A percentile compares a stretch with the other conserved stretches of the same genome.
phyloP scores from a whole-genome alignment of 176 grass and related monocot species.

The Oryza glumipatula region DNA sequence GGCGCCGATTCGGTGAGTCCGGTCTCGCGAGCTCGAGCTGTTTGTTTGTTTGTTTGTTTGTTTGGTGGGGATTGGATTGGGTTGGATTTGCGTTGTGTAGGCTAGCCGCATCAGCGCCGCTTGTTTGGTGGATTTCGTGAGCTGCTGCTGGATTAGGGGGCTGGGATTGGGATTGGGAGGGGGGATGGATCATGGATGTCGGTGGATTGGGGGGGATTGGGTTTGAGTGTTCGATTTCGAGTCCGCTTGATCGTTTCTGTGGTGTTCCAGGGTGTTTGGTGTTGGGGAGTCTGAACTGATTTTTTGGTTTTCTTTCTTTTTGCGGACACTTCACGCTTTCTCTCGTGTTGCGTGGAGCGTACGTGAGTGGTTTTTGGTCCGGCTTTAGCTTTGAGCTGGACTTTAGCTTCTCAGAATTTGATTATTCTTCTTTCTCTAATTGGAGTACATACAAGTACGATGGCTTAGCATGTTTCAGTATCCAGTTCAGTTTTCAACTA shows the following conservation, averaged over 20 bases:
- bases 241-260: background rate
- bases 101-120: background rate
- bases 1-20: constrained; percentile 44
- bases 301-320: constrained; percentile 11
- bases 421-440: constrained; percentile 6
- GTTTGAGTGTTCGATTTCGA: constrained; percentile 18
- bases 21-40: constrained; percentile 1
- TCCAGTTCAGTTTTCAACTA: background rate
- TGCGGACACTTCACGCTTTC: constrained; percentile 45
- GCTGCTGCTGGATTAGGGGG: background rate
- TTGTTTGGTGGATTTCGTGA: background rate
- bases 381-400: background rate
- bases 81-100: background rate
- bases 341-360: constrained; percentile 40
- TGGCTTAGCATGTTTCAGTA: constrained; percentile 2
- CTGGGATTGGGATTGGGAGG: background rate
- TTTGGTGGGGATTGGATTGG: background rate
- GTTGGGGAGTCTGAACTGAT: constrained; percentile 18
- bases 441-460: background rate
- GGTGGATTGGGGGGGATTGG: background rate
- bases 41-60: background rate
- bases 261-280: background rate
- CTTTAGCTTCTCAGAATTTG: constrained; percentile 17
- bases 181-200: background rate
- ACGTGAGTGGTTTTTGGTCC: constrained; percentile 21